Conservation (phyloP, 2,329 filamentous ascomycete genomes). For the Ophiostoma himal-ulmi region DNA sequence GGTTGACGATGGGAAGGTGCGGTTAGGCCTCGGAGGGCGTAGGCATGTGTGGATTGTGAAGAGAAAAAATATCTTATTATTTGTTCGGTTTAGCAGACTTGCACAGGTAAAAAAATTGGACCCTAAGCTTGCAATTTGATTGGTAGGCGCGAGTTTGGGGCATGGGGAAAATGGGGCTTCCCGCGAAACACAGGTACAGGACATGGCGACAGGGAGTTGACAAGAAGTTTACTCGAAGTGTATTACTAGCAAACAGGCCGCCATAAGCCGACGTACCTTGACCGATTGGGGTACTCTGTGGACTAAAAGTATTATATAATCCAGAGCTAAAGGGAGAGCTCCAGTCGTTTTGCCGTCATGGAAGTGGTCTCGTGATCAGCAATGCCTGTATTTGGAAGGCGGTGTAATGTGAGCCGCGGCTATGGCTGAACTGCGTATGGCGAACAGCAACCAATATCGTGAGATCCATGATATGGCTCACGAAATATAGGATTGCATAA, state of each 20-base stretch:
- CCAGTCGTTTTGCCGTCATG: neutral
- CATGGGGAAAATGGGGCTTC: neutral
- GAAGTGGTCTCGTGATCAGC: neutral
- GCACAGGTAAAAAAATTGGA: conserved; percentile 12
- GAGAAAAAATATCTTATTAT: conserved; percentile 14
- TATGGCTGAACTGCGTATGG: neutral
- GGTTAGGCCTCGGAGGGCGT: neutral
- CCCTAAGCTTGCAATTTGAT: neutral
- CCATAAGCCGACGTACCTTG: conserved; percentile 4
- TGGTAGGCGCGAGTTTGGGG: conserved; percentile 13
- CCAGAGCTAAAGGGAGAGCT: neutral
- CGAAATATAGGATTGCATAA: no score
- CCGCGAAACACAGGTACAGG: neutral
- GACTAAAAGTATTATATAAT: neutral
- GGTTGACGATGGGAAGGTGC: neutral
- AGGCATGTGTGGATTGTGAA: neutral
- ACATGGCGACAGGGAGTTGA: neutral
- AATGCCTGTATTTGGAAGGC: neutral
- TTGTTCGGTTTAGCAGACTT: conserved; percentile 4
- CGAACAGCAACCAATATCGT: no score
- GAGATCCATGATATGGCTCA: no score
- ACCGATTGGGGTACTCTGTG: neutral
- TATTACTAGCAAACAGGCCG: neutral
- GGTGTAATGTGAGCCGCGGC: neutral
- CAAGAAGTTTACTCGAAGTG: neutral